These are phyloP conservation scores for Phytopythium boreale DNA, from an alignment of 352 stramenopile species.

Conservation along the genomic window DNA sequence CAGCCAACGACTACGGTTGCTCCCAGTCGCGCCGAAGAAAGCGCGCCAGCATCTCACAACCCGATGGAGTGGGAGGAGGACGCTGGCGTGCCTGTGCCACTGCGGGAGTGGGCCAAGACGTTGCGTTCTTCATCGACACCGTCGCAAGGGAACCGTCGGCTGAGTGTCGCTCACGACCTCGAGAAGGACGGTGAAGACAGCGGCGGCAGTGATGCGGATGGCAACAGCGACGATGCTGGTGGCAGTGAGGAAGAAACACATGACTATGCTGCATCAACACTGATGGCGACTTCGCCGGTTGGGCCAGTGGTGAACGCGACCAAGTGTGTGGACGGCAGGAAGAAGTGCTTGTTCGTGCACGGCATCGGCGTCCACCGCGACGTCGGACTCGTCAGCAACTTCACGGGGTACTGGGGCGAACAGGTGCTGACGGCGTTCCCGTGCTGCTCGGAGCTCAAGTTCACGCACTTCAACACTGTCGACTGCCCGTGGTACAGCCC, in stretches of 20 bases:
- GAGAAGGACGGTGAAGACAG: neutral
- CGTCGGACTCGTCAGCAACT: conserved; percentile 19
- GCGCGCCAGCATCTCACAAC: neutral
- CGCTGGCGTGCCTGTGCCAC: neutral
- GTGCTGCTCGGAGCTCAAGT: conserved; percentile 29
- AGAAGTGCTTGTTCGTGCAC: conserved; percentile 44
- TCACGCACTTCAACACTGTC: conserved; percentile 29
- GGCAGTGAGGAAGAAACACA: no score
- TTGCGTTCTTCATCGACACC: neutral
- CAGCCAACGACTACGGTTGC: neutral
- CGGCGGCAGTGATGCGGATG: no score
- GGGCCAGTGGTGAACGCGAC: conserved; percentile 2
- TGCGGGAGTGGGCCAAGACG: neutral
- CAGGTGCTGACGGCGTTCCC: conserved; percentile 11
- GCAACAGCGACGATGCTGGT: no score
- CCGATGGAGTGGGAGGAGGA: neutral
- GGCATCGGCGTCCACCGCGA: conserved; percentile 31
- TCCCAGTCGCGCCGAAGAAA: neutral
- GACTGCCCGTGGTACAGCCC: conserved; percentile 25
- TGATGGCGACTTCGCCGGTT: neutral
- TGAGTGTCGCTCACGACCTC: neutral
- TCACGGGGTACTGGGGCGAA: conserved; percentile 22
- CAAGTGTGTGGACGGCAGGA: conserved; percentile 7
- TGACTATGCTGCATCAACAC: neutral
- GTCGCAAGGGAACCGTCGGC: neutral